A percentile compares a stretch with the other conserved stretches of the same genome.
phyloP scores from a whole-genome alignment of 768 basidiomycete genomes.

The Suillus lakei region DNA sequence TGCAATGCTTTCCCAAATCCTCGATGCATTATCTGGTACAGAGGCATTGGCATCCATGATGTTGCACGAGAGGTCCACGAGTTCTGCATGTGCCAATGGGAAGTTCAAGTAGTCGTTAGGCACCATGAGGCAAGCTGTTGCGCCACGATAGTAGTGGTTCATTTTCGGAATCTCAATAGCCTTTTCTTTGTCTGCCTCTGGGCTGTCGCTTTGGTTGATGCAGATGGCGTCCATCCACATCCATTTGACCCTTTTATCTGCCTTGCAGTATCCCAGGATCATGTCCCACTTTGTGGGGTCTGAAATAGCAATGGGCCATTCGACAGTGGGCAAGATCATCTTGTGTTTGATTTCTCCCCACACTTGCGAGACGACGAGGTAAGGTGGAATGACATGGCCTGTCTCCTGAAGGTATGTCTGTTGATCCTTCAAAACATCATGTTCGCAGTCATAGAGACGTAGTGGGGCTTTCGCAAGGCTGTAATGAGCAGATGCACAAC shows the following conservation, averaged over 20 bases:
- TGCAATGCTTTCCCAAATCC: neutral
- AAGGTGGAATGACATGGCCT: neutral
- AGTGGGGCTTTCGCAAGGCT: neutral
- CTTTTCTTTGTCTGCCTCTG: neutral
- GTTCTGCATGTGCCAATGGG: neutral
- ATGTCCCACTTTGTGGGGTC: neutral
- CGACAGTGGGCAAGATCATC: neutral
- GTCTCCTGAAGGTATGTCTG: neutral
- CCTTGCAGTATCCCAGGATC: neutral
- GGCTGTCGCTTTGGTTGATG: neutral
- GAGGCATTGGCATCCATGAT: neutral
- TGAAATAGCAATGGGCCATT: neutral
- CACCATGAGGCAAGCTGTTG: neutral
- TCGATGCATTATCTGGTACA: neutral
- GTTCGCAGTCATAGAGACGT: neutral
- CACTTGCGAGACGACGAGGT: neutral
- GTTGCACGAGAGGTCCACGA: neutral
- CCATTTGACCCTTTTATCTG: neutral
- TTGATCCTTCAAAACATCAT: neutral
- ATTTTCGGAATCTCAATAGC: neutral
- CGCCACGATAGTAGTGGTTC: neutral
- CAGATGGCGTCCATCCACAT: neutral
- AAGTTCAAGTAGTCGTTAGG: neutral
- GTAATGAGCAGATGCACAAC: neutral
- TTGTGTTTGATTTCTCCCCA: neutral